Evolutionary conservation across 257 asterid species (phyloP), one percentile per base, ranked within the genome.

Genomic region (Apocynum venetum): DNA sequence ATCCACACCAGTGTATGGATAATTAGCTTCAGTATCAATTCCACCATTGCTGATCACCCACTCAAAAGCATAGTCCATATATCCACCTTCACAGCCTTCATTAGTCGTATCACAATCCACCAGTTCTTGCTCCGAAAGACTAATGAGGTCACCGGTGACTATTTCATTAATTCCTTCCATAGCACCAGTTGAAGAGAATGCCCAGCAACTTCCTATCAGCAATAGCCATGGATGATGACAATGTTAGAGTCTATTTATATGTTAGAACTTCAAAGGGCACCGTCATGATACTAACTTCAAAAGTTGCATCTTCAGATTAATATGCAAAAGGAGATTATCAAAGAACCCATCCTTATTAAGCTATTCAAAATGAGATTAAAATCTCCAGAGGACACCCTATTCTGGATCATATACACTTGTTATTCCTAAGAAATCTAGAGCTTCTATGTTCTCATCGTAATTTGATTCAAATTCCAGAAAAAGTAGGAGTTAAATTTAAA

Each of bases 161-260:
- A 85, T n/a, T 44, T 83, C 82, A 66, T 69, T 83, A 78, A 77
- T 43, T 60, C 82, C 89, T 72, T 85, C 84, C 31, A 83, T 63
- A 40, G 84, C 81, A 59, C 85, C 87, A 31, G 76, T 71, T 5
- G 88, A 69, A 4, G 88, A 85, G 74, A 85, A 85, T 46, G 86
- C 84, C 88, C 84, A 85, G 49, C 86, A 77, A 76, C 84, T 76
- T 78, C 86, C 86, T 85, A 40, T 65, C 60, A 8, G 74, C 56
- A 47, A 35, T 59, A 10, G 38, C 48, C 5, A 35, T 7, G 4
- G 31, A 38, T 15, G 11, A 19, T 66, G n/a, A 65, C 25, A 65
- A 65, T 38, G 48, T 66, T 38, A 38, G 25, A 31, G 44, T 40
- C 10, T 65, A 38, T 65, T 15, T 1, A 4, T 36, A 64, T 11